phyloP scores from a whole-genome alignment of 2,329 filamentous ascomycete species.

The Xylaria sp. region DNA sequence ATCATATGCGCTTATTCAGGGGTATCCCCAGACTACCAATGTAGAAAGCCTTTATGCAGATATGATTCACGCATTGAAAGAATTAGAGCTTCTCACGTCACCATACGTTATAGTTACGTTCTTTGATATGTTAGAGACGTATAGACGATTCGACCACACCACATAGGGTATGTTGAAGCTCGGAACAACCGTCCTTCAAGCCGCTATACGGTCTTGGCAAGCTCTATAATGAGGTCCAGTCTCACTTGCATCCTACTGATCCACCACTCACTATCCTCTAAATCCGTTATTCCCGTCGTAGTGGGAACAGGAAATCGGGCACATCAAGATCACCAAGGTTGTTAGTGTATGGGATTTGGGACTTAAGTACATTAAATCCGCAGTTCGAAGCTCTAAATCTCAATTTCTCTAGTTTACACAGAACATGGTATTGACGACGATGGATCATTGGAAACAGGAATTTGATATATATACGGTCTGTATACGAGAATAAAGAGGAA shows the following conservation, averaged over 20 bases:
- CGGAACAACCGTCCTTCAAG: too few species aligned
- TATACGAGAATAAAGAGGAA: not conserved
- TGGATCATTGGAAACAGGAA: too few species aligned
- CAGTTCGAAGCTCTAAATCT: not conserved
- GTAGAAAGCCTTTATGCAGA: not conserved
- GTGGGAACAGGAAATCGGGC: not conserved
- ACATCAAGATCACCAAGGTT: not conserved
- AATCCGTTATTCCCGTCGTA: not conserved
- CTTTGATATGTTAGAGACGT: too few species aligned
- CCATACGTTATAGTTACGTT: too few species aligned
- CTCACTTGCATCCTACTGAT: too few species aligned
- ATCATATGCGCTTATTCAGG: not conserved
- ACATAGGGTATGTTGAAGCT: too few species aligned
- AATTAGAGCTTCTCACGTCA: not conserved
- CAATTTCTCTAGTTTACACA: not conserved
- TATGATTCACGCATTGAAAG: not conserved
- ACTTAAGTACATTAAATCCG: constrained; percentile 27
- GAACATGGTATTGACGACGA: too few species aligned
- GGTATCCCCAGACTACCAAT: not conserved
- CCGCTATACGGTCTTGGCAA: too few species aligned
- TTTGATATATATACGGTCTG: not conserved
- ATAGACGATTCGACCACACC: too few species aligned
- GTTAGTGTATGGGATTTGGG: constrained; percentile 1
- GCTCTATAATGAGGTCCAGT: too few species aligned
- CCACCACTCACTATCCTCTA: not conserved